Conservation (phyloP, 495 filamentous ascomycete species). For the Elasticomyces elasticus region DNA sequence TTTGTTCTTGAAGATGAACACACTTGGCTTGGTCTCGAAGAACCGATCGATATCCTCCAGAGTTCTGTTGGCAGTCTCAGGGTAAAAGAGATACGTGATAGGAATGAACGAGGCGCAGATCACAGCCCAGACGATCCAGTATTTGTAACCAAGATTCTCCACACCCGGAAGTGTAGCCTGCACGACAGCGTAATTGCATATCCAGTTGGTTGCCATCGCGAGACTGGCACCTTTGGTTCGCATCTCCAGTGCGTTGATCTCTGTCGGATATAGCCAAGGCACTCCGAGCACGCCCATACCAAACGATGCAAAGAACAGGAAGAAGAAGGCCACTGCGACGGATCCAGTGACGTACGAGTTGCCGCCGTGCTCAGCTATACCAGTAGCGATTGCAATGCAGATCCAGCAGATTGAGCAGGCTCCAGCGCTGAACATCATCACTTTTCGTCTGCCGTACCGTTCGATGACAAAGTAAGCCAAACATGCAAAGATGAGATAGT, state of each 20-base stretch:
- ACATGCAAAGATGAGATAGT: conserved; percentile 29
- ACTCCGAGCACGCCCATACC: conserved; percentile 31
- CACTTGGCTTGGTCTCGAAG: conserved; percentile 24
- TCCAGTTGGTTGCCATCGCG: conserved; percentile 27
- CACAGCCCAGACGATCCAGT: conserved; percentile 31
- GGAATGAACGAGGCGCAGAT: conserved; percentile 23
- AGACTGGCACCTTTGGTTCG: conserved; percentile 27
- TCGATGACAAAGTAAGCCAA: conserved; percentile 31
- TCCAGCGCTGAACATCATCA: conserved; percentile 28
- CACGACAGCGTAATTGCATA: conserved; percentile 22
- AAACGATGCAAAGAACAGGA: conserved; percentile 23
- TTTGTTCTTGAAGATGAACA: conserved; percentile 27
- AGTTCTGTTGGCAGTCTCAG: conserved; percentile 28
- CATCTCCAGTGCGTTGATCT: conserved; percentile 30
- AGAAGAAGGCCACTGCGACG: conserved; percentile 26
- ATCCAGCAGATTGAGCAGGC: conserved; percentile 30
- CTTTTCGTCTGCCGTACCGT: conserved; percentile 21
- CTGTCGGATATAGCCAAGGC: conserved; percentile 28
- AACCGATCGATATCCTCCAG: conserved; percentile 32
- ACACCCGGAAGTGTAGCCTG: conserved; percentile 30
- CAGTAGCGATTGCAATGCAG: conserved; percentile 28
- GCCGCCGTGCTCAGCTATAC: conserved; percentile 22
- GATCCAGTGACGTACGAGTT: conserved; percentile 25
- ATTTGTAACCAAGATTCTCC: conserved; percentile 27
- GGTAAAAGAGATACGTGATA: conserved; percentile 30